These are phyloP conservation scores for Alternaria gaisen DNA, from an alignment of 2,329 filamentous ascomycete genomes.

Conservation along the genomic window DNA sequence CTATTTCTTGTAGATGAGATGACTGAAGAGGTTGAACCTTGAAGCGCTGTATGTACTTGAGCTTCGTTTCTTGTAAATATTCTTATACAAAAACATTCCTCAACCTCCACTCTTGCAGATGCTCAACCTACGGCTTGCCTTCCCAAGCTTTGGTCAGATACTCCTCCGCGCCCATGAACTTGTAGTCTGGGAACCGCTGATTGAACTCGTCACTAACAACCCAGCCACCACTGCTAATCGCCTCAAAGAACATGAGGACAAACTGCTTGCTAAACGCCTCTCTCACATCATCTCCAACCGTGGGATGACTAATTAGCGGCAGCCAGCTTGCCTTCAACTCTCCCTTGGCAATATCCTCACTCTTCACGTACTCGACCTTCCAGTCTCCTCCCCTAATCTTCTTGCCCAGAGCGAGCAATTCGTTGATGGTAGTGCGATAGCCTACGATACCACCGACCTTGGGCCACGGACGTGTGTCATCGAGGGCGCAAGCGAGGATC, in stretches of 20 bases:
- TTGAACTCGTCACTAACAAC: constrained; percentile 58
- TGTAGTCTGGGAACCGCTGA: constrained; percentile 55
- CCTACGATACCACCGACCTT: constrained; percentile 39
- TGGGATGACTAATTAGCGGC: constrained; percentile 44
- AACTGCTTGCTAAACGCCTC: constrained; percentile 50
- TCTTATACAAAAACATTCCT: neutral
- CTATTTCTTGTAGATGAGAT: constrained; percentile 34
- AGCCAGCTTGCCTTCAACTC: constrained; percentile 54
- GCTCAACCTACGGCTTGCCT: constrained; percentile 42
- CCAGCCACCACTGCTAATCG: constrained; percentile 55
- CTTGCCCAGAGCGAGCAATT: constrained; percentile 41
- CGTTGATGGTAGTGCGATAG: constrained; percentile 32
- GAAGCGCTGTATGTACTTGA: constrained; percentile 17
- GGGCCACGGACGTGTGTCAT: constrained; percentile 39
- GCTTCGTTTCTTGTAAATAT: constrained; percentile 1
- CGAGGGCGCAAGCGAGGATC: constrained; percentile 38
- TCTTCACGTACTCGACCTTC: constrained; percentile 56
- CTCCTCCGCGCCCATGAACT: constrained; percentile 54
- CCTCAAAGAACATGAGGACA: constrained; percentile 55
- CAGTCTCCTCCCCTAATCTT: constrained; percentile 44
- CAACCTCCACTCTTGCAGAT: neutral
- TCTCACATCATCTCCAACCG: constrained; percentile 49
- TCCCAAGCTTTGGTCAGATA: constrained; percentile 56
- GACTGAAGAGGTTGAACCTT: neutral
- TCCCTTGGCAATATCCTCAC: constrained; percentile 59